These are phyloP conservation scores for Alternaria ethzedia DNA, from an alignment of 2,329 filamentous ascomycete genomes.

Conservation along the genomic window DNA sequence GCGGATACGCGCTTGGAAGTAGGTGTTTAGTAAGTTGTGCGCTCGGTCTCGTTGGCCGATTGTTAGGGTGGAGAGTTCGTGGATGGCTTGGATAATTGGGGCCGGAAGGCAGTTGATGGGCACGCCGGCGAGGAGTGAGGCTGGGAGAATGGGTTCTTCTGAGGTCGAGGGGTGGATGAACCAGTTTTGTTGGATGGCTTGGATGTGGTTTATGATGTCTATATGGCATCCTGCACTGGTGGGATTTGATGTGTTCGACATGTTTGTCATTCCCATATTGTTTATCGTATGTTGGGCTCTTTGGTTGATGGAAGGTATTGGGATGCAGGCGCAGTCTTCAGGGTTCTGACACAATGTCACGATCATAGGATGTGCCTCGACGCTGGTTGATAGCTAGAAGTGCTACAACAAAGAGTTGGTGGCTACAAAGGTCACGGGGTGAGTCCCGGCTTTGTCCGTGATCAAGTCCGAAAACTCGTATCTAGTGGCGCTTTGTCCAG, in stretches of 20 bases:
- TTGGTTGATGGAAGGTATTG: background rate
- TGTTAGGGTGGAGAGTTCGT: slow-evolving; percentile 12
- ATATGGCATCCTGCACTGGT: background rate
- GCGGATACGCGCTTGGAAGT: slow-evolving; percentile 15
- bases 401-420: background rate
- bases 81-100: slow-evolving; percentile 4
- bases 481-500: background rate
- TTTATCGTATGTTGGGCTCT: background rate
- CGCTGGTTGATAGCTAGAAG: background rate
- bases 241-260: background rate
- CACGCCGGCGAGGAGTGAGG: background rate
- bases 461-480: background rate
- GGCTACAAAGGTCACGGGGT: background rate
- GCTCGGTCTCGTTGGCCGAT: slow-evolving; percentile 17
- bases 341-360: background rate
- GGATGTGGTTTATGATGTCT: background rate
- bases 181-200: slow-evolving; percentile 11
- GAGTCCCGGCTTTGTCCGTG: background rate
- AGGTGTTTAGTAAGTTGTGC: slow-evolving; percentile 16
- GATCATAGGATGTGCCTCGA: background rate
- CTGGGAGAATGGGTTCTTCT: background rate
- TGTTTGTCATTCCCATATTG: background rate
- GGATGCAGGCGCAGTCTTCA: too few species aligned
- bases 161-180: background rate
- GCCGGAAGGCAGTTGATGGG: background rate